Conservation (phyloP, 2,329 filamentous ascomycete species). For the Trichoderma citrinoviride region DNA sequence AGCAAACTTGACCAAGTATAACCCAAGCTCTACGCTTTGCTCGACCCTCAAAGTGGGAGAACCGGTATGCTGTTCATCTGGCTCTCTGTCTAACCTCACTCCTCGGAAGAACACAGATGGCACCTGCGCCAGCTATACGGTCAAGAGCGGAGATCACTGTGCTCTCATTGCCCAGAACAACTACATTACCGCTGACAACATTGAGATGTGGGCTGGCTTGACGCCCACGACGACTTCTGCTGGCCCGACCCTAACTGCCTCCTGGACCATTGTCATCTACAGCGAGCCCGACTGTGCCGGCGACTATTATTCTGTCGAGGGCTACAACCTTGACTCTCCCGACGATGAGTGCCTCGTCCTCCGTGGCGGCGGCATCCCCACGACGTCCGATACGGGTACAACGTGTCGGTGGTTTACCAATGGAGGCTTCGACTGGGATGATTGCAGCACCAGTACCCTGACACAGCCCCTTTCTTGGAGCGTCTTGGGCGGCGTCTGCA, state of each 20-base stretch:
- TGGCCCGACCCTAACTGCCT: not conserved
- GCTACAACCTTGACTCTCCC: not conserved
- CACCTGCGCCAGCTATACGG: slow-evolving; percentile 29
- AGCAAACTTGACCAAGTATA: slow-evolving; percentile 30
- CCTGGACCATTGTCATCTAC: not conserved
- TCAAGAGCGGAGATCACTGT: slow-evolving; percentile 32
- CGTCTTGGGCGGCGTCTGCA: no score
- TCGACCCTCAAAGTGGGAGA: slow-evolving; percentile 29
- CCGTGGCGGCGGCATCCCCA: not conserved
- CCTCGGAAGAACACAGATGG: slow-evolving; percentile 33
- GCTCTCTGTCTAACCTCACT: slow-evolving; percentile 30
- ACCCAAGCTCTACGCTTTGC: slow-evolving; percentile 29
- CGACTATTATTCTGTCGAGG: not conserved
- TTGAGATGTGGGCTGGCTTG: not conserved
- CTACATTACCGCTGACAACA: not conserved
- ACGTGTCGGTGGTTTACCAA: no score
- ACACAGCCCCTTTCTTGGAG: no score
- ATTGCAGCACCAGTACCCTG: no score
- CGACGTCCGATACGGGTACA: no score
- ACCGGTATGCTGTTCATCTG: slow-evolving; percentile 34
- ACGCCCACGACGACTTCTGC: not conserved
- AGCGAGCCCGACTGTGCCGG: not conserved
- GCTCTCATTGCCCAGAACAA: slow-evolving; percentile 26
- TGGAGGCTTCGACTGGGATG: no score
- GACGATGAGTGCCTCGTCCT: not conserved